Percentiles rank a stretch among this genome's conserved stretches.
Evolutionary conservation across 1,139 yeast species (phyloP).

Genomic region (Blastobotrys ciferrii): DNA sequence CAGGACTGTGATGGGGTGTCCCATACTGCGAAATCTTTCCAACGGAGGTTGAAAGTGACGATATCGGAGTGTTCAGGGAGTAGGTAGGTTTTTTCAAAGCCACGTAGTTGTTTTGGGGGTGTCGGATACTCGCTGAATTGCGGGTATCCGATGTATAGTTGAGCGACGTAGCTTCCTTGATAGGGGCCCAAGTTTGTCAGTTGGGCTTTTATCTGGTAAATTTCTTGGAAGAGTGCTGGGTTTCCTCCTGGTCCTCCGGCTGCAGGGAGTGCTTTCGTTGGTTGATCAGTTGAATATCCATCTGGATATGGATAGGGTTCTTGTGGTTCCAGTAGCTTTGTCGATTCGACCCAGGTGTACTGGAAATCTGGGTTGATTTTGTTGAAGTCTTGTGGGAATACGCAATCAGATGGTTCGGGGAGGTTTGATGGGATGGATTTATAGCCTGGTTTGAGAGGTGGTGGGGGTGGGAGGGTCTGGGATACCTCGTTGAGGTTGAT

Average conservation of each 20-base stretch:
- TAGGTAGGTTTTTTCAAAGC: slow-evolving; percentile 56
- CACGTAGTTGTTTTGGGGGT: slow-evolving; percentile 55
- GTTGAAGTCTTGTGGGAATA: background rate
- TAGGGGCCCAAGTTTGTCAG: slow-evolving; percentile 52
- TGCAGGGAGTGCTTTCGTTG: slow-evolving; percentile 43
- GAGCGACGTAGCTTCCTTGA: slow-evolving; percentile 56
- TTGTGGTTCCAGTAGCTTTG: background rate
- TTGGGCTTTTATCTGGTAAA: slow-evolving; percentile 50
- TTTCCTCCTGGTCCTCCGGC: slow-evolving; percentile 61
- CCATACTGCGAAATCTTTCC: slow-evolving; percentile 61
- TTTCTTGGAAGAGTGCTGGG: slow-evolving; percentile 45
- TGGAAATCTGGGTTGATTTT: background rate
- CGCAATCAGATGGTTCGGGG: background rate
- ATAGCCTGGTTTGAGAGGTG: slow-evolving; percentile 38
- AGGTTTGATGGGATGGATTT: background rate
- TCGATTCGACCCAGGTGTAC: background rate
- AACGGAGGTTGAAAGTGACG: slow-evolving; percentile 47
- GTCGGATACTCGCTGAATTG: slow-evolving; percentile 39
- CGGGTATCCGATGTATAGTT: slow-evolving; percentile 58
- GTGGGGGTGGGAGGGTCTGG: slow-evolving; percentile 51
- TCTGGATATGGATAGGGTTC: slow-evolving; percentile 48
- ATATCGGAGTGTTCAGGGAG: slow-evolving; percentile 44
- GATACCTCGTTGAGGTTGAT: slow-evolving; percentile 48
- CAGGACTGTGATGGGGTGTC: slow-evolving; percentile 57
- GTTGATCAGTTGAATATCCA: slow-evolving; percentile 46